Base-by-base conservation (phyloP, 2,329 filamentous ascomycete genomes). In the Didymella pomorum region DNA sequence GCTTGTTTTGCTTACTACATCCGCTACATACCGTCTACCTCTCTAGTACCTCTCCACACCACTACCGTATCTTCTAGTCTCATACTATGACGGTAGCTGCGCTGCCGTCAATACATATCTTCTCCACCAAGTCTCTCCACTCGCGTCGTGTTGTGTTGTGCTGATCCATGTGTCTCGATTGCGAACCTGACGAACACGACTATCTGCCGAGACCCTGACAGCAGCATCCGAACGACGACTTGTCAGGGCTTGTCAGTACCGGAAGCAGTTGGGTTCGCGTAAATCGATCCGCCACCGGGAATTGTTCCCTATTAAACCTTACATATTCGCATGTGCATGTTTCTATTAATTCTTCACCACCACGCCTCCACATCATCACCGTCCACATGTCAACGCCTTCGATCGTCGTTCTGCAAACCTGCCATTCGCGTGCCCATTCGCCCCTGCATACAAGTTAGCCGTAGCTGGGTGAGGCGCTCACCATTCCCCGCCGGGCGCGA, bases 91-190 rank as follows among this genome's bases (percentile, higher is more conserved):
- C 52, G 29, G 18, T 60, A 60, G 57, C 57, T 59, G 56, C 41
- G 57, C 57, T 60, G 56, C 37, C 52, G 52, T 21, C 57, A 60
- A 54, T 59, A 52, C 51, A 54, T 55, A 59, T 46, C 37, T 39
- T 39, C 48, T 14, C 25, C 18, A n/a, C 18, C 28, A 33, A 31
- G 14, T 11, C 21, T 26, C 21, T 26, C 23, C 20, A 23, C 2
- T 43, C 7, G 14, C 26, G 23, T 21, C 8, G 21, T 26, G 14
- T 23, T 42, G 14, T 26, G 14, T 23, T 42, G 14, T 42, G 9
- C 16, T 48, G 35, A 43, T 49, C 35, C 11, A 35, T 9, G 43
- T 20, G 37, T 55, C 52, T 11, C n/a, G 45, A 49, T 28, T 20
- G 14, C 20, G 14, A 21, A 21, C 18, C 35, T 43, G 37, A 37